These are phyloP conservation scores for Trametes cubensis DNA, from an alignment of 768 basidiomycete species.

Conservation along the genomic window DNA sequence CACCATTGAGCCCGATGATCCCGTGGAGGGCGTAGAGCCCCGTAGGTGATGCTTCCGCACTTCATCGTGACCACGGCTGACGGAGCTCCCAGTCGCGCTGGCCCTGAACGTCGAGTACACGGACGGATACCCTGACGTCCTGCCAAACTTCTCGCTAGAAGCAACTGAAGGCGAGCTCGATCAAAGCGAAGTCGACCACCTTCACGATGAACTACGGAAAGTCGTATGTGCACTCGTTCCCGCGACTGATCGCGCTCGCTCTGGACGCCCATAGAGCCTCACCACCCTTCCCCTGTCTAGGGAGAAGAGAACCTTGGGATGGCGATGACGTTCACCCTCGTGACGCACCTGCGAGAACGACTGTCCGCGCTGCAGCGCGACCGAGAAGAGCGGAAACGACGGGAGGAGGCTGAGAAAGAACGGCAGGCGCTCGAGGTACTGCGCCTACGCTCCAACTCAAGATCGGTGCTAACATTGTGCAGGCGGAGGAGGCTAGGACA, in stretches of 20 bases:
- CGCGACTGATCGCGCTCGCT: too few relatives aligned
- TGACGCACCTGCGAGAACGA: slow-evolving; percentile 81
- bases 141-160: slow-evolving; percentile 74
- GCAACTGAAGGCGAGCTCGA: slow-evolving; percentile 62
- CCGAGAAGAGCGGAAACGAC: slow-evolving; percentile 56
- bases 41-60: slow-evolving; percentile 42
- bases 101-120: slow-evolving; percentile 76
- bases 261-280: too few relatives aligned
- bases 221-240: slow-evolving; percentile 47
- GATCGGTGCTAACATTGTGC: slow-evolving; percentile 10
- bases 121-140: slow-evolving; percentile 78
- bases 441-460: slow-evolving; percentile 13
- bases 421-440: slow-evolving; percentile 73
- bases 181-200: slow-evolving; percentile 53
- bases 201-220: slow-evolving; percentile 59
- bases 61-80: slow-evolving; percentile 18
- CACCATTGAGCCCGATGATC: slow-evolving; percentile 85
- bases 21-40: slow-evolving; percentile 60
- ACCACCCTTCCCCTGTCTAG: slow-evolving; percentile 37
- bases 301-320: slow-evolving; percentile 88
- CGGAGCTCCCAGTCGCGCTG: slow-evolving; percentile 60
- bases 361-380: slow-evolving; percentile 63
- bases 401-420: slow-evolving; percentile 74
- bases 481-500: slow-evolving; percentile 88
- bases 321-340: slow-evolving; percentile 97